Evolutionary conservation across 495 filamentous ascomycete species (phyloP), one percentile per base, ranked within the genome.

Genomic region (Hypoxylon lenormandii): DNA sequence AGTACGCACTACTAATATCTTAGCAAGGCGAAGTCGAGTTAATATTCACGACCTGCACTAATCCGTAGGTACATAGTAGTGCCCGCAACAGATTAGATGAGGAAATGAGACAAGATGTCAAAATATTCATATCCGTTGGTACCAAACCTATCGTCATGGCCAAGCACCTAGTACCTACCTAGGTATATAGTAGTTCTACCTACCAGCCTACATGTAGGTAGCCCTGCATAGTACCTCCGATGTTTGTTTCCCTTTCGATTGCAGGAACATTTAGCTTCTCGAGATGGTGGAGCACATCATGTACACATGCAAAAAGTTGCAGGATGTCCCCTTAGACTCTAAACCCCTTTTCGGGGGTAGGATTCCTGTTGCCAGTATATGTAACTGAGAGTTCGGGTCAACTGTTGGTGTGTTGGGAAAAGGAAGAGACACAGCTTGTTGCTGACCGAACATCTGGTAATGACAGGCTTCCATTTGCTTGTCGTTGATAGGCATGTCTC

Each of bases 361-460:
- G 38, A 42, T 16, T 16, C 38, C n/a, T 15, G n/a, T 15, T 42
- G 5, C 38, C 12, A 45, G 2, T 10, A 16, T 45, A 19, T 18
- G 42, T 19, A 19, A 10, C 21, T 16, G 42, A 48, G 48, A 10
- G 16, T 22, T 22, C 16, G 51, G 22, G 51, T 48, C 62, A 70
- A 70, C 61, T 51, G 67, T 70, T 70, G 67, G 61, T 45, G 46
- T 57, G 61, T 70, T 66, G 61, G 52, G 61, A 51, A 64, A 40
- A 18, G 26, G 30, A 33, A 15, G 48, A 51, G 45, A 64, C 60
- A 61, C 61, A 21, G 53, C 55, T 70, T 26, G 37, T 30, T 55
- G 67, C 62, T 60, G 50, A 57, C 60, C 56, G 49, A 67, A 45
- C 60, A 59, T 36, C 37, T 60, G 38, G 38, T 40, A 40, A 36